Conservation (phyloP, 345 rosid species). For the Rhodamnia argentea region DNA sequence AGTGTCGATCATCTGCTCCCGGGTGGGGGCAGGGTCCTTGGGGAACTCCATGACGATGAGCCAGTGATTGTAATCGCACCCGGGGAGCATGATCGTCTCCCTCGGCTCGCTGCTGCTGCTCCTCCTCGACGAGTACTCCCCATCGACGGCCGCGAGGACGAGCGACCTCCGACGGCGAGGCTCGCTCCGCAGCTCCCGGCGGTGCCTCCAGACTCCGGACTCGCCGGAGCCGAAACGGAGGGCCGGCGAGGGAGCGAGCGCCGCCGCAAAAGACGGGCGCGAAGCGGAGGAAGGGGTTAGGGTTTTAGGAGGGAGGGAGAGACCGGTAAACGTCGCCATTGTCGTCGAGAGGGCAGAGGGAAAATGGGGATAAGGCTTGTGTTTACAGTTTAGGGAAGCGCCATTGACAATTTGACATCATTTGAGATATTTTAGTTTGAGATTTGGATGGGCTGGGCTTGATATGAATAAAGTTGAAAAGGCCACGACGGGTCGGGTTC, state of each 20-base stretch:
- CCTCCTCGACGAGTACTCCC: slow-evolving; percentile 55
- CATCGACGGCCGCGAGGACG: slow-evolving; percentile 28
- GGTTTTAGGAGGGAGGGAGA: slow-evolving; percentile 30
- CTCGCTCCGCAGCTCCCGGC: not conserved
- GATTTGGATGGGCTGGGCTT: not conserved
- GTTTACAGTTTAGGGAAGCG: not conserved
- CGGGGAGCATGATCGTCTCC: slow-evolving; percentile 92
- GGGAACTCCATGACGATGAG: slow-evolving; percentile 97
- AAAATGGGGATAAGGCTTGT: not conserved
- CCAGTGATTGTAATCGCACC: slow-evolving; percentile 95
- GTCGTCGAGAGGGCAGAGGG: not conserved
- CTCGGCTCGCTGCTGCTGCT: slow-evolving; percentile 66
- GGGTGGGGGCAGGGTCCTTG: slow-evolving; percentile 86
- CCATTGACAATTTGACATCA: no score
- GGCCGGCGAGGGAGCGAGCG: not conserved
- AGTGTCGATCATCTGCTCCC: slow-evolving; percentile 94
- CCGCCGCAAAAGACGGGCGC: not conserved
- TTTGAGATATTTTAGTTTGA: not conserved
- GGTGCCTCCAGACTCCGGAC: not conserved
- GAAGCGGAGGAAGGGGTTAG: slow-evolving; percentile 10
- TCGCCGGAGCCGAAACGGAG: not conserved
- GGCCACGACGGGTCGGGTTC: not conserved
- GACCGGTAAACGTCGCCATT: slow-evolving; percentile 49
- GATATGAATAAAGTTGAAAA: not conserved
- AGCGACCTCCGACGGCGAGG: not conserved